phyloP scores from a whole-genome alignment of 1,139 yeast genomes.

The Blastobotrys indianensis region DNA sequence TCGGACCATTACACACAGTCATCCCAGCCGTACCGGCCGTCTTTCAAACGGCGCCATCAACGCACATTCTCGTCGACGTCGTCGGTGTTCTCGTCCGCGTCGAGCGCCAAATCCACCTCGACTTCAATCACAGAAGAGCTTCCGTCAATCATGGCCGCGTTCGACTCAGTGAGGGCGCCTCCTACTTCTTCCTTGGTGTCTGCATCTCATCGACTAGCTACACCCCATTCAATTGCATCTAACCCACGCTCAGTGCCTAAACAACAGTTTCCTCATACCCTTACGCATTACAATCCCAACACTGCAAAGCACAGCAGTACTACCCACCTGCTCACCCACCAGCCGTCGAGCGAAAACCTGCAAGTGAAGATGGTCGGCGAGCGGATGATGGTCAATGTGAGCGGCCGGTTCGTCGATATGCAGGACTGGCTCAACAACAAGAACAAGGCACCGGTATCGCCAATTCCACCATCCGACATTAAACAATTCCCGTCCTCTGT shows the following conservation, averaged over 20 bases:
- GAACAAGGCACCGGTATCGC: conserved; percentile 15
- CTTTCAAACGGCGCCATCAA: conserved; percentile 1
- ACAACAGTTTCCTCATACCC: no score
- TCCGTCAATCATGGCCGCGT: conserved; percentile 28
- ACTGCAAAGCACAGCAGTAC: not conserved
- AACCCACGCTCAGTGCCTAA: no score
- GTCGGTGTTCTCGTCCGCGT: conserved; percentile 3
- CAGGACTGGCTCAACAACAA: conserved; percentile 30
- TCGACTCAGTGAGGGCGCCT: conserved; percentile 21
- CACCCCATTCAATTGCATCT: no score
- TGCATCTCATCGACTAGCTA: no score
- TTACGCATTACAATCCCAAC: no score
- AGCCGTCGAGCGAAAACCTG: conserved; percentile 14
- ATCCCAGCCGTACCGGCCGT: not conserved
- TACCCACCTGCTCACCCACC: not conserved
- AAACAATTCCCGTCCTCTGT: not conserved
- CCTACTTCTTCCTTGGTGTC: no score
- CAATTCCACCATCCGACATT: not conserved
- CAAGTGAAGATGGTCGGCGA: conserved; percentile 29
- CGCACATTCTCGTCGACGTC: conserved; percentile 10
- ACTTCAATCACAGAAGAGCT: conserved; percentile 27
- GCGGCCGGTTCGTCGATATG: conserved; percentile 28
- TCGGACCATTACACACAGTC: conserved; percentile 2
- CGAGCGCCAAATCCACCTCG: conserved; percentile 5
- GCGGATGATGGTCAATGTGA: conserved; percentile 30